These are phyloP conservation scores for Gelatoporia subvermispora DNA, from an alignment of 768 basidiomycete species.

Conservation along the genomic window DNA sequence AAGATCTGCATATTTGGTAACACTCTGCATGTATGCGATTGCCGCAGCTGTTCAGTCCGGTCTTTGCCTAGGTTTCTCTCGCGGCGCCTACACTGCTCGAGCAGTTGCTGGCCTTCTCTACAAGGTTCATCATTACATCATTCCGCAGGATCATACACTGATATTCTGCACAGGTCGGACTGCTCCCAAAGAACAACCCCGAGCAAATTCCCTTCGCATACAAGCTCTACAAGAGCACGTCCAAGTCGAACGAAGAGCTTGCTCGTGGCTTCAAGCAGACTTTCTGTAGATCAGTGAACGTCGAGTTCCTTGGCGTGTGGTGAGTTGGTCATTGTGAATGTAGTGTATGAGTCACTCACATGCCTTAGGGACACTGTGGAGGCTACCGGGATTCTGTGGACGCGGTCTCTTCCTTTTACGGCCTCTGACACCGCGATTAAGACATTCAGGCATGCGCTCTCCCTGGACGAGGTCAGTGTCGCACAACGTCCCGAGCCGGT, in stretches of 20 bases:
- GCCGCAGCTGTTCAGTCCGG: not conserved
- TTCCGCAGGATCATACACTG: not conserved
- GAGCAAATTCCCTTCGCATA: conserved; percentile 74
- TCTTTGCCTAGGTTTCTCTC: conserved; percentile 60
- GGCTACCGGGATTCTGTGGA: conserved; percentile 64
- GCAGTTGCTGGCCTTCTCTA: conserved; percentile 72
- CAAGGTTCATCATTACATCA: conserved; percentile 39
- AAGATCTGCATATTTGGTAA: conserved; percentile 70
- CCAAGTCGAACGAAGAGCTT: conserved; percentile 38
- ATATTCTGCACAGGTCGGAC: conserved; percentile 47
- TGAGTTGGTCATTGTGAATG: conserved; percentile 17
- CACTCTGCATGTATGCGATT: not conserved
- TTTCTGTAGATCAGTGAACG: conserved; percentile 58
- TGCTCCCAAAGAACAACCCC: conserved; percentile 62
- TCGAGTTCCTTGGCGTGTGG: conserved; percentile 85
- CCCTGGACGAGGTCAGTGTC: conserved; percentile 65
- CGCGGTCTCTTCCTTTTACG: conserved; percentile 62
- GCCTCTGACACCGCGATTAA: conserved; percentile 56
- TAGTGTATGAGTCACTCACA: not conserved
- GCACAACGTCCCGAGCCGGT: not conserved
- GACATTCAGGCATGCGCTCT: conserved; percentile 71
- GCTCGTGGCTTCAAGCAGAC: conserved; percentile 68
- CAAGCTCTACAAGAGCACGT: conserved; percentile 57
- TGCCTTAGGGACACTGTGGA: conserved; percentile 68
- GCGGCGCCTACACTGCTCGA: conserved; percentile 62